phyloP scores from a whole-genome alignment of 2,329 filamentous ascomycete species.

The Epichloe amarillans region DNA sequence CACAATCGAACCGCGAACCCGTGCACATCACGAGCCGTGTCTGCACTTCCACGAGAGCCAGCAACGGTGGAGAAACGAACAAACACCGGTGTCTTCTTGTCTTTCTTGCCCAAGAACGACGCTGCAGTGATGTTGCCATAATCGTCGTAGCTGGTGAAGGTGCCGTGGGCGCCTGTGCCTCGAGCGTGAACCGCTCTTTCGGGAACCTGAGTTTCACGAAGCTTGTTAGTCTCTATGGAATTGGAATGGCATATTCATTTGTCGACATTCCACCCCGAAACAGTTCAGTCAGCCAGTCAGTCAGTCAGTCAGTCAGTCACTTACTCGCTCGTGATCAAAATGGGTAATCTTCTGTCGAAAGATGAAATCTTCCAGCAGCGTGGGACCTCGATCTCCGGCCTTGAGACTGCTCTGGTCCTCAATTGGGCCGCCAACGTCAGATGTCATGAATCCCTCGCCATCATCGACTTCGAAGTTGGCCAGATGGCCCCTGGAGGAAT shows the following conservation, averaged over 20 bases:
- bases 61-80: conserved; percentile 65
- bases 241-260: background rate
- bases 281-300: too few relatives aligned
- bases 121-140: conserved; percentile 56
- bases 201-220: conserved; percentile 28
- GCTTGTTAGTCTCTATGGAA: background rate
- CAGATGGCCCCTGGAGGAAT: conserved; percentile 18
- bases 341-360: conserved; percentile 59
- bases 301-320: conserved; percentile 7
- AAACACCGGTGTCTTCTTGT: conserved; percentile 48
- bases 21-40: conserved; percentile 59
- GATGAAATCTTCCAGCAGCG: conserved; percentile 58
- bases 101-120: conserved; percentile 43
- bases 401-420: conserved; percentile 52
- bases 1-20: conserved; percentile 46
- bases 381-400: conserved; percentile 53
- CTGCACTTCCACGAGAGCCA: conserved; percentile 53
- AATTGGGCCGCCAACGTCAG: conserved; percentile 55
- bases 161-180: conserved; percentile 56
- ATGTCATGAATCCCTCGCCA: conserved; percentile 42
- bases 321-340: conserved; percentile 58
- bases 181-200: conserved; percentile 58
- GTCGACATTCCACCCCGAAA: background rate
- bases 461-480: conserved; percentile 35
- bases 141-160: conserved; percentile 54